These are phyloP conservation scores for Henckelia pumila DNA, from an alignment of 257 asterid species.

Conservation along the genomic window DNA sequence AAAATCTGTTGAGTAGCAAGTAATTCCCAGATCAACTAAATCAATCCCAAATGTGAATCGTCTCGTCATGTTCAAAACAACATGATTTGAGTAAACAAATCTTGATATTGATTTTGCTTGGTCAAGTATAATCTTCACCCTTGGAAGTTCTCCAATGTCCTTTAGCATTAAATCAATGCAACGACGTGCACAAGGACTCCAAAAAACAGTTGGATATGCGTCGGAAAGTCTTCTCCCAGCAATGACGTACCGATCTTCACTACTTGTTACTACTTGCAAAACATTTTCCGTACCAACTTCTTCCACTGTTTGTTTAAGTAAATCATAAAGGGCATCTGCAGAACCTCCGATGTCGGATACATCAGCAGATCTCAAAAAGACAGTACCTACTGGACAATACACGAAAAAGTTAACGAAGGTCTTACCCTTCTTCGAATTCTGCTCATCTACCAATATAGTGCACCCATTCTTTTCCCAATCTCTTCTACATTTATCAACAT, in stretches of 20 bases:
- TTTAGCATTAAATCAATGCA: constrained; percentile 77
- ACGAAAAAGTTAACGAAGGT: constrained; percentile 51
- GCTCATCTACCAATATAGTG: constrained; percentile 73
- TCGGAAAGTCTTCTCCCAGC: constrained; percentile 73
- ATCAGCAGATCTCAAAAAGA: constrained; percentile 71
- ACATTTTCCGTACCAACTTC: constrained; percentile 76
- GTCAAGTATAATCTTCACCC: constrained; percentile 52
- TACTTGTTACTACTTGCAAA: constrained; percentile 70
- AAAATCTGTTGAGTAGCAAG: constrained; percentile 63
- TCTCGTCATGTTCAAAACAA: constrained; percentile 74
- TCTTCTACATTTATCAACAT: constrained; percentile 49
- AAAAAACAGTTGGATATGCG: constrained; percentile 68
- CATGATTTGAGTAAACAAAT: constrained; percentile 55
- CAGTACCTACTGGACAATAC: constrained; percentile 65
- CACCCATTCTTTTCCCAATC: constrained; percentile 82
- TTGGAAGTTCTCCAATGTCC: constrained; percentile 60
- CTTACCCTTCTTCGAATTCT: constrained; percentile 59
- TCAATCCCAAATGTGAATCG: constrained; percentile 76
- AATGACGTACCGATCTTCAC: constrained; percentile 62
- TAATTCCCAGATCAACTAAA: constrained; percentile 67
- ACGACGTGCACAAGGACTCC: constrained; percentile 87
- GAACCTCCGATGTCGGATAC: constrained; percentile 54
- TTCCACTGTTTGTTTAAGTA: constrained; percentile 74
- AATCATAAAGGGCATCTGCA: constrained; percentile 52
- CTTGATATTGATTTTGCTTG: constrained; percentile 79